Conservation (phyloP, 768 basidiomycete genomes). For the Pleurotus giganteus region DNA sequence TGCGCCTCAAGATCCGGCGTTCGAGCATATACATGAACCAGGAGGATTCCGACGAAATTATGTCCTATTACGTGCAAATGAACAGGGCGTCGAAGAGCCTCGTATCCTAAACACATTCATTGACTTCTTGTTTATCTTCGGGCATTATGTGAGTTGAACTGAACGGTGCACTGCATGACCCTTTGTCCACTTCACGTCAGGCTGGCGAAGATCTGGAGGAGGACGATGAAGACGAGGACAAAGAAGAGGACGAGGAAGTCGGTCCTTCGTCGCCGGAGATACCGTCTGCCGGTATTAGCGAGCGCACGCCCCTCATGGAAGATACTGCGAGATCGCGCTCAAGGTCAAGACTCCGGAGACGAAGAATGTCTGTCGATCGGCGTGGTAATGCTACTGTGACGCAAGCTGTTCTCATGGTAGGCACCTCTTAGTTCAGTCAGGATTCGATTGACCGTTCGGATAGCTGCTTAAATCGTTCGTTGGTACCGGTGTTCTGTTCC, state of each 20-base stretch:
- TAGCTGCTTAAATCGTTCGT: conserved; percentile 92
- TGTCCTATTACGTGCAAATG: conserved; percentile 67
- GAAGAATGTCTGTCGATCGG: conserved; percentile 53
- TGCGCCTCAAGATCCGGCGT: conserved; percentile 62
- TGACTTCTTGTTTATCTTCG: conserved; percentile 92
- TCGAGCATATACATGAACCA: conserved; percentile 93
- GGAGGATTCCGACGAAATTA: conserved; percentile 94
- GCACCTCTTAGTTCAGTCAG: conserved; percentile 17
- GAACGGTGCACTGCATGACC: neutral
- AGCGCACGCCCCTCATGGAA: conserved; percentile 58
- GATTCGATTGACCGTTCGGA: conserved; percentile 5
- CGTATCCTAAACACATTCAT: conserved; percentile 82
- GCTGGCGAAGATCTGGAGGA: conserved; percentile 89
- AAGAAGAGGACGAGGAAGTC: conserved; percentile 28
- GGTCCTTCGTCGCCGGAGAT: conserved; percentile 14
- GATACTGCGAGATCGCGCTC: conserved; percentile 41
- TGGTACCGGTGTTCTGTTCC: conserved; percentile 93
- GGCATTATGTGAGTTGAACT: conserved; percentile 80
- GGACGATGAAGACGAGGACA: conserved; percentile 69
- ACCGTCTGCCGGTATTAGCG: conserved; percentile 28
- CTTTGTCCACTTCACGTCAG: conserved; percentile 34
- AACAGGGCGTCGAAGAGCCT: conserved; percentile 56
- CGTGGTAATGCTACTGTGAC: conserved; percentile 87
- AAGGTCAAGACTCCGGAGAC: conserved; percentile 51
- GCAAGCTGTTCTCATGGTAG: conserved; percentile 91